A percentile compares a stretch with the other conserved stretches of the same genome.
These are phyloP conservation scores for Apophysomyces trapeziformis DNA, from an alignment of 371 early-diverging fungal species.

Conservation along the genomic window DNA sequence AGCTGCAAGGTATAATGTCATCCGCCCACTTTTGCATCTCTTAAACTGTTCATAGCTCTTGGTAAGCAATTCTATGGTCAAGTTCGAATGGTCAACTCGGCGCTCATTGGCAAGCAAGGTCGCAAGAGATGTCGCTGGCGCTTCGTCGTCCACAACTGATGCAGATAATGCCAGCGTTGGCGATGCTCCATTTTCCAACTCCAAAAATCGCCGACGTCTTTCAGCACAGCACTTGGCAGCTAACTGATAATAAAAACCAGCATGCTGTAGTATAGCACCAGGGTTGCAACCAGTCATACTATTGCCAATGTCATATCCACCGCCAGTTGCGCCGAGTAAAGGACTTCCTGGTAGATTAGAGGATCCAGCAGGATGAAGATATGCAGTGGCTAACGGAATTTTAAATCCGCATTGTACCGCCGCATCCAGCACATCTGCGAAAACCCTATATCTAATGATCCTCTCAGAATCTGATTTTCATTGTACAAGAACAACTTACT, in stretches of 20 bases:
- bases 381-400: constrained; percentile 62
- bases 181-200: constrained; percentile 39
- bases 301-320: not conserved
- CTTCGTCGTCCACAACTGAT: not conserved
- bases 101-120: constrained; percentile 41
- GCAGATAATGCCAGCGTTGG: not conserved
- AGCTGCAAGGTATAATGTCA: constrained; percentile 84
- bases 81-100: constrained; percentile 65
- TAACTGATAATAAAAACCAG: constrained; percentile 84
- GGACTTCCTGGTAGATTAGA: constrained; percentile 29
- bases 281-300: constrained; percentile 53
- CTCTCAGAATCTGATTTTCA: not conserved
- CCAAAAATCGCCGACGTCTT: constrained; percentile 61
- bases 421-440: constrained; percentile 78
- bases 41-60: constrained; percentile 91
- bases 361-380: constrained; percentile 23
- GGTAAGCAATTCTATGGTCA: constrained; percentile 81
- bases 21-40: constrained; percentile 69
- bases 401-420: constrained; percentile 72
- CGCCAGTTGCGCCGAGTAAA: constrained; percentile 17
- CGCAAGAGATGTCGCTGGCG: constrained; percentile 12
- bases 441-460: constrained; percentile 59
- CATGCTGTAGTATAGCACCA: constrained; percentile 76
- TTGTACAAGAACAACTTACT: constrained; percentile 44
- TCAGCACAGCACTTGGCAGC: constrained; percentile 82